Evolutionary conservation across 2,329 filamentous ascomycete genomes (phyloP), one percentile per base, ranked within the genome.

Genomic region (Metarhizium anisopliae): DNA sequence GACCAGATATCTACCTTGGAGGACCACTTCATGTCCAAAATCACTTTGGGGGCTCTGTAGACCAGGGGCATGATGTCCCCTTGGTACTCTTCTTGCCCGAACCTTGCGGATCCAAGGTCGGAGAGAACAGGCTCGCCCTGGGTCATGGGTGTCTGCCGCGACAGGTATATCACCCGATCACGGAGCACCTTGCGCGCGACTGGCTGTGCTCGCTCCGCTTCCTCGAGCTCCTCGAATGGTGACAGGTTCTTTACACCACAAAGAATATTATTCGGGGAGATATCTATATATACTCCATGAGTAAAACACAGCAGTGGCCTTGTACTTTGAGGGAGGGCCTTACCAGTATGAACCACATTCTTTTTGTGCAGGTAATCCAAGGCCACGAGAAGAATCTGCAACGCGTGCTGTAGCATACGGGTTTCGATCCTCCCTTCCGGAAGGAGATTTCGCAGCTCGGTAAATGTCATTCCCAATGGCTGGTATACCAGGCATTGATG

Each of bases 231-330:
- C n/a, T 8, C 7, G 1, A 49, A 49, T 8, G 16, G 6, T 16
- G 47, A 16, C 10, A 16, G 10, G 11, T 77, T 71, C 0, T 55
- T 47, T 43, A 75, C 70, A 6, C 67, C 67, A 38, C 76, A 67
- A 68, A 78, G 73, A 42, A 79, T 73, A 50, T 78, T 78, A 56
- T 75, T 71, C 3, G 72, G 70, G 58, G 74, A 76, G 35, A 79
- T 74, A 61, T 72, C 74, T 73, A 47, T 6, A 25, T 1, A 25
- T 25, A 1, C 25, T 25, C 25, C 3, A 25, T 25, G 25, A 25
- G 25, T 25, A 4, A 25, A 25, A 4, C 25, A 25, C 1, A 25
- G 1, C 25, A 3, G 1, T 25, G 25, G 25, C 3, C 3, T 25
- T 25, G 25, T 25, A 4, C 3, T 4, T 25, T 25, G 4, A 3